Evolutionary conservation across 2,329 filamentous ascomycete species (phyloP).

Genomic region (Pyrenochaeta sp.): DNA sequence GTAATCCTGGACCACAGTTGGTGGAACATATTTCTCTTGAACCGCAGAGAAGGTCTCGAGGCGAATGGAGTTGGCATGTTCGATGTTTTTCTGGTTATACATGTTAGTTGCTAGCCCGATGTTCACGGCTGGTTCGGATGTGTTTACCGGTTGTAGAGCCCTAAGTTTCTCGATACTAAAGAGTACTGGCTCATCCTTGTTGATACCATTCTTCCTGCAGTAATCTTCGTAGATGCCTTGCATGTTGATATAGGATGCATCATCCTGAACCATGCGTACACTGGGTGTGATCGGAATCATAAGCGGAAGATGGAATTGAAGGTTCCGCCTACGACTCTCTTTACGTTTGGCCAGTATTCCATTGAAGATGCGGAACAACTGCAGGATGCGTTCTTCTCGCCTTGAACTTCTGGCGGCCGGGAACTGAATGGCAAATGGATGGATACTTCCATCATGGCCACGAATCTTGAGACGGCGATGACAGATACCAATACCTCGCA

Average conservation of each 20-base stretch:
- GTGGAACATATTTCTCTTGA: slow-evolving; percentile 90
- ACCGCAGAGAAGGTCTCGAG: slow-evolving; percentile 95
- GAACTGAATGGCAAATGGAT: slow-evolving; percentile 95
- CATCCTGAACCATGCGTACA: slow-evolving; percentile 94
- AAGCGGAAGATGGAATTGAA: slow-evolving; percentile 94
- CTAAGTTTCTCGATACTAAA: slow-evolving; percentile 96
- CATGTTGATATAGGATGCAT: slow-evolving; percentile 90
- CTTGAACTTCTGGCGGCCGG: slow-evolving; percentile 91
- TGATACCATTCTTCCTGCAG: slow-evolving; percentile 83
- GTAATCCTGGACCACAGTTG: slow-evolving; percentile 82
- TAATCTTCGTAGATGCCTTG: slow-evolving; percentile 97
- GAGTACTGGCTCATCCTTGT: slow-evolving; percentile 93
- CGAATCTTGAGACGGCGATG: slow-evolving; percentile 94
- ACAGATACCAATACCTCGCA: slow-evolving; percentile 88
- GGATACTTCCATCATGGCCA: slow-evolving; percentile 95
- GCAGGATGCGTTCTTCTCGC: slow-evolving; percentile 91
- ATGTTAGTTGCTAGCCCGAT: slow-evolving; percentile 5
- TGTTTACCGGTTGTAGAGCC: slow-evolving; percentile 60
- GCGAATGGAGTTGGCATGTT: slow-evolving; percentile 75
- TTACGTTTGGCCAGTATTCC: slow-evolving; percentile 90
- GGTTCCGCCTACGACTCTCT: slow-evolving; percentile 88
- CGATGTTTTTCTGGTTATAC: slow-evolving; percentile 65
- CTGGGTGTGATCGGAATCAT: slow-evolving; percentile 96
- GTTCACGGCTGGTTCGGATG: background rate
- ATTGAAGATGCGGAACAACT: slow-evolving; percentile 97